These are phyloP conservation scores for Silybum marianum DNA, from an alignment of 129 eudicot species.

Conservation along the genomic window DNA sequence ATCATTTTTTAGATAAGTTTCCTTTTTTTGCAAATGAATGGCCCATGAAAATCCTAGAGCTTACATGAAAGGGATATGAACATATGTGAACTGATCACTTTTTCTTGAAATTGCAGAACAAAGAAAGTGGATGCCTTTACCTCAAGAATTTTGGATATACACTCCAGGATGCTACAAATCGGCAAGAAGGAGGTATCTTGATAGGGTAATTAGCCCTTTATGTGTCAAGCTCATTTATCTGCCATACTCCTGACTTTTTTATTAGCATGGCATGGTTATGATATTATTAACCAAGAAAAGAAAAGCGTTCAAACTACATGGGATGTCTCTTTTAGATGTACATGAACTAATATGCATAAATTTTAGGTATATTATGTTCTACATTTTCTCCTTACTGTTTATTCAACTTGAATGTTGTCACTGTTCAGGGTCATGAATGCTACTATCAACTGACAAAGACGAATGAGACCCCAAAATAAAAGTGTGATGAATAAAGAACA, in stretches of 20 bases:
- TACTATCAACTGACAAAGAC: not conserved
- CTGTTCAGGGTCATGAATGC: not conserved
- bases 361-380: not conserved
- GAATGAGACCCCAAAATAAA: not conserved
- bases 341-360: slow-evolving; percentile 5
- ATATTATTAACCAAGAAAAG: not conserved
- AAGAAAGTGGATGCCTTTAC: slow-evolving; percentile 87
- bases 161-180: slow-evolving; percentile 77
- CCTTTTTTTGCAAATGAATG: not conserved
- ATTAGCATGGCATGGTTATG: not conserved
- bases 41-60: not conserved
- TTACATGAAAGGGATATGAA: not conserved
- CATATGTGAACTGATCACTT: slow-evolving; percentile 8
- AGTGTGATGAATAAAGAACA: not conserved
- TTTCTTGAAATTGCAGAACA: slow-evolving; percentile 56
- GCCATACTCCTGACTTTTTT: not conserved
- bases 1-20: not conserved
- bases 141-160: slow-evolving; percentile 84
- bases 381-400: not conserved
- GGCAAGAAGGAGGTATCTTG: slow-evolving; percentile 77
- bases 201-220: slow-evolving; percentile 16
- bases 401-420: too few relatives aligned
- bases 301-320: not conserved
- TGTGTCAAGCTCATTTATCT: slow-evolving; percentile 7
- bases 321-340: not conserved